A percentile compares a stretch with the other conserved stretches of the same genome.
These are phyloP conservation scores for Calonectria naviculata DNA, from an alignment of 2,329 filamentous ascomycete genomes.

Conservation along the genomic window DNA sequence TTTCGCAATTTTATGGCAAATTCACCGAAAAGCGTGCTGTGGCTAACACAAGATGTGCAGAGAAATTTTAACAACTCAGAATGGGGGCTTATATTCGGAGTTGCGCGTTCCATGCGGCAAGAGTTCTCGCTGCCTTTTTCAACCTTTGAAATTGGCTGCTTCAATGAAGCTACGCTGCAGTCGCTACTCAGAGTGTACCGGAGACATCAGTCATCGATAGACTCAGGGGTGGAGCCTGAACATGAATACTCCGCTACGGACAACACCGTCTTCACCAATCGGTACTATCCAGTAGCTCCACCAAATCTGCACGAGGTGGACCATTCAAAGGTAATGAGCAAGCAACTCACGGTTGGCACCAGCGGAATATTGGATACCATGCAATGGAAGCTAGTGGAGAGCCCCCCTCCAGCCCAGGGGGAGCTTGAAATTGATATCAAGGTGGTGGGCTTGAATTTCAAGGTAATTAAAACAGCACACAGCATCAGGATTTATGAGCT, in stretches of 20 bases:
- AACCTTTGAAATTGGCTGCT: not conserved
- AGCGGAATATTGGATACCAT: not conserved
- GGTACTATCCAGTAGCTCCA: not conserved
- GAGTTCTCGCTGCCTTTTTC: not conserved
- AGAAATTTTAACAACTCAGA: not conserved
- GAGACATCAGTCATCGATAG: not conserved
- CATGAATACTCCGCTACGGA: not conserved
- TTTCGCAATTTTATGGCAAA: not conserved
- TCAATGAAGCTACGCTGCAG: not conserved
- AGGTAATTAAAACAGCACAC: not conserved
- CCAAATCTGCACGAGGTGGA: not conserved
- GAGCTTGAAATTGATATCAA: not conserved
- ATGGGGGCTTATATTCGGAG: not conserved
- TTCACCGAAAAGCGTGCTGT: not conserved
- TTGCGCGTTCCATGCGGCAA: not conserved
- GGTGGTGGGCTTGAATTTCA: not conserved
- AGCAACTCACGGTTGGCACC: not conserved
- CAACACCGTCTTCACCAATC: not conserved
- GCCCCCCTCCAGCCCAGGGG: not conserved
- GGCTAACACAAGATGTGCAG: not conserved
- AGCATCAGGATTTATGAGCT: not conserved
- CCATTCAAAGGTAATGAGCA: not conserved
- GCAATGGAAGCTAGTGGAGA: not conserved
- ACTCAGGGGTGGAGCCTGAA: not conserved
- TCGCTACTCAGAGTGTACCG: not conserved